Base-by-base conservation (phyloP, 139 green algal genomes). In the Tetradesmus obliquus region DNA sequence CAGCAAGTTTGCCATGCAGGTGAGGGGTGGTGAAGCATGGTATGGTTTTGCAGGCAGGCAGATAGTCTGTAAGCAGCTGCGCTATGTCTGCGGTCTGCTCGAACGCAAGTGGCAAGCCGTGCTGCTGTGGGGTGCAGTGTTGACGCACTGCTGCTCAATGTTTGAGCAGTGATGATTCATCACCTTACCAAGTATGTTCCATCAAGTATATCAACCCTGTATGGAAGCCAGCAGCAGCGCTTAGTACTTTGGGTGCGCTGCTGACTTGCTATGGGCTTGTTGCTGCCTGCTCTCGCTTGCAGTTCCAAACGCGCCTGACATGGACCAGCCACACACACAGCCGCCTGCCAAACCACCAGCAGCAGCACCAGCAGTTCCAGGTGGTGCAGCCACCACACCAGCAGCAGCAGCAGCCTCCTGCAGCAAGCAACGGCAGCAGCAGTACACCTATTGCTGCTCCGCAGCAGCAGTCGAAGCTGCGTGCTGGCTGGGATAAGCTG, bases 1-100 rank as follows among this genome's bases (percentile, higher is more conserved):
- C 88, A 76, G 54, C 58, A 87, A 88, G 80, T 92, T 92, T 57
- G 80, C 80, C 20, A 82, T 92, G 80, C 66, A 76, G 66, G 66
- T 76, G 19, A 71, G 60, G 62, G 62, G 62, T 17, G 62, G 17
- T 72, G 62, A 45, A 45, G 32, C 0, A 45, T 45, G 32, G 32
- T 45, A 45, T 1, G 32, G 72, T 20, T 80, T 82, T 87, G 51
- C 17, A 71, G 69, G 8, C 24, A 17, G 8, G 8, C 1, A 10
- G 22, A 71, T 20, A 69, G 55, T 51, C 45, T 45, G 32, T 0
- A 45, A 45, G 57, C 8, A 66, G 57, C 6, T 9, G 8, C 57
- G 57, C 1, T 66, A 1, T 66, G 57, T 13, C 0, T 13, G 57
- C 7, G 1, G 57, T 66, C 6, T 7, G 57, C 6, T 9, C 2